Base-by-base conservation (phyloP, 2,329 filamentous ascomycete genomes). In the Hypoxylon sp. region DNA sequence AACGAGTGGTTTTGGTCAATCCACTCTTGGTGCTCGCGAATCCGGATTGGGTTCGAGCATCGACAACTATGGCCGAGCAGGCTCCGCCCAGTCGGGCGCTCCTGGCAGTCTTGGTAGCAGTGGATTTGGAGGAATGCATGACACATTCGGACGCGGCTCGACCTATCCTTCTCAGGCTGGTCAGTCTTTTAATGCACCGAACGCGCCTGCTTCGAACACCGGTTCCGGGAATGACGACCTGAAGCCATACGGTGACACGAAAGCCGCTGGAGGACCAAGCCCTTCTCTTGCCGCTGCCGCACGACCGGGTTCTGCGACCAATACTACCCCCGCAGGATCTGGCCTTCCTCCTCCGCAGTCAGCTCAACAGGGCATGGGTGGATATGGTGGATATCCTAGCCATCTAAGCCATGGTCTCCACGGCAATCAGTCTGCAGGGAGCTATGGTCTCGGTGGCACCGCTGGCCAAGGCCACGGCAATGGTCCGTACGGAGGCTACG, bases 251-350 rank as follows among this genome's bases (percentile, higher is more conserved):
- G 85, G 85, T 54, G 87, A 89, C 19, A 76, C 81, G 73, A 89
- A 89, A 83, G 75, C 82, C 17, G 81, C 80, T 9, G 81, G 84
- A 42, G 87, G 87, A 1, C 86, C 87, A 10, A 89, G 86, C 66
- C 87, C 87, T 47, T 86, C 87, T 2, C 81, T 89, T 13, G 83
- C 82, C 29, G 84, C 84, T 48, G 85, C 85, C 24, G 82, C 81
- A n/a, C 86, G 87, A 14, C 87, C 87, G 5, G 87, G 87, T 50
- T 90, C 87, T 33, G 87, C 87, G 11, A 82, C 86, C 5, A 88
- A 88, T 78, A 84, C 82, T 59, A 82, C 81, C 2, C 81, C 86
- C 3, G 81, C 84, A 47, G 85, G 87, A 77, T 78, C 82, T 44
- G 86, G 87, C 29, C 84, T 89, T 10, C 87, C 87, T 2, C 86